Evolutionary conservation across 2,329 filamentous ascomycete genomes (phyloP), one percentile per base, ranked within the genome.

Genomic region (Boeremia exigua): DNA sequence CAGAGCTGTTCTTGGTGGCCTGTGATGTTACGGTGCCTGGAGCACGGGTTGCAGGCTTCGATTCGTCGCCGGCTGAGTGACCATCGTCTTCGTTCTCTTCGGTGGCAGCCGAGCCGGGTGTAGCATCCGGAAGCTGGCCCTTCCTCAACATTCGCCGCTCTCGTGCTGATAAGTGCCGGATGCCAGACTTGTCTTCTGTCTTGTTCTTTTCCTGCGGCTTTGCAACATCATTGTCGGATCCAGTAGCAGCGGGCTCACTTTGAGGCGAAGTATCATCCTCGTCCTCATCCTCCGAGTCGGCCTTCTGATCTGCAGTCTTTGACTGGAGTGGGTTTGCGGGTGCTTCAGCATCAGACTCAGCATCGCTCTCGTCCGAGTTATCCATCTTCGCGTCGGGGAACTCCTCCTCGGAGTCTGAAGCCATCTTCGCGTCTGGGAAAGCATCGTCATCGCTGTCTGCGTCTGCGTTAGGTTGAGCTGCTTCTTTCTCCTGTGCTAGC

Each of bases 341-440:
- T 11, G 64, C 67, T 34, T 60, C 68, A 25, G 66, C 55, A 14
- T 73, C 71, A 17, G 69, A 71, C n/a, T 72, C 68, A n/a, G 62
- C 68, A 25, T 75, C 72, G 48, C 74, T 75, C 6, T 74, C 71
- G n/a, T 75, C 73, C 3, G 71, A 71, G 7, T 69, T 68, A 12
- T 70, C 66, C 45, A 75, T 60, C 46, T 70, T 75, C 6, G 72
- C 71, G 63, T 80, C 80, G 1, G 77, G 79, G 42, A 80, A 81
- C 33, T 76, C 76, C 7, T 81, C 78, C 28, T 82, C 76, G 3
- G 71, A 74, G 15, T 73, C 71, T 11, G 70, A 72, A 1, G 61
- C 67, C 33, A 74, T 65, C 50, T 73, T 76, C 8, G 73, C 74
- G 64, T 80, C 80, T 2, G 77, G 79, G 36, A 80, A 81, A 23